phyloP scores from a whole-genome alignment of 2,329 filamentous ascomycete species.

The Xylariaceae sp. region DNA sequence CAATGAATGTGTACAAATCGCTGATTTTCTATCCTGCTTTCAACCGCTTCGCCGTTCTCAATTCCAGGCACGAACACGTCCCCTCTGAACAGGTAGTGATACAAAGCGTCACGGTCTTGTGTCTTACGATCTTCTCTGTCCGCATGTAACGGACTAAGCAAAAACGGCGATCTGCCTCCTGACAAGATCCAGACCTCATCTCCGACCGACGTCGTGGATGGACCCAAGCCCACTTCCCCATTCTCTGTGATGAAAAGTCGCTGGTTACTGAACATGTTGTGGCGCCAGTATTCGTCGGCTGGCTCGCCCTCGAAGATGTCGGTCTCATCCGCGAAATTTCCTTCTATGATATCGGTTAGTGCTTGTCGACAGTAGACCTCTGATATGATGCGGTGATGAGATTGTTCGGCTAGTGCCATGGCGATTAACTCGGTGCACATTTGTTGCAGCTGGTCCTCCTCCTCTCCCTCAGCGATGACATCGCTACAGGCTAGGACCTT shows the following conservation, averaged over 20 bases:
- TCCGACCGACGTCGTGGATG: conserved; percentile 15
- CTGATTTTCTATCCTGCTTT: conserved; percentile 18
- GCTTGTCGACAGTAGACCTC: conserved; percentile 24
- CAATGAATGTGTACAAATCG: conserved; percentile 25
- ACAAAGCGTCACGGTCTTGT: neutral
- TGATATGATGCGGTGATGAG: conserved; percentile 14
- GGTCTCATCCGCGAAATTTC: conserved; percentile 4
- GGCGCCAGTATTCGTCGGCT: conserved; percentile 18
- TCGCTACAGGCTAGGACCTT: conserved; percentile 14
- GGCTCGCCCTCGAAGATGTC: neutral
- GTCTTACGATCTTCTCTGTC: neutral
- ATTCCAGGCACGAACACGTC: conserved; percentile 22
- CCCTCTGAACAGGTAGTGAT: conserved; percentile 22
- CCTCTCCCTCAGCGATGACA: conserved; percentile 5
- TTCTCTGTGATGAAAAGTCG: conserved; percentile 27
- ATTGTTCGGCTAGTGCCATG: conserved; percentile 12
- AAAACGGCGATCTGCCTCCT: conserved; percentile 23
- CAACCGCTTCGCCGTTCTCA: conserved; percentile 26
- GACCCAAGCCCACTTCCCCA: conserved; percentile 25
- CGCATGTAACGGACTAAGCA: conserved; percentile 12
- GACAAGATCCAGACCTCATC: conserved; percentile 29
- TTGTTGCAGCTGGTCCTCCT: neutral
- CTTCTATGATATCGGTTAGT: conserved; percentile 20
- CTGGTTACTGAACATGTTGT: conserved; percentile 20
- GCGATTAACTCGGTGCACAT: conserved; percentile 6